These are phyloP conservation scores for Croton setiger DNA, from an alignment of 441 rosid species.

Conservation along the genomic window DNA sequence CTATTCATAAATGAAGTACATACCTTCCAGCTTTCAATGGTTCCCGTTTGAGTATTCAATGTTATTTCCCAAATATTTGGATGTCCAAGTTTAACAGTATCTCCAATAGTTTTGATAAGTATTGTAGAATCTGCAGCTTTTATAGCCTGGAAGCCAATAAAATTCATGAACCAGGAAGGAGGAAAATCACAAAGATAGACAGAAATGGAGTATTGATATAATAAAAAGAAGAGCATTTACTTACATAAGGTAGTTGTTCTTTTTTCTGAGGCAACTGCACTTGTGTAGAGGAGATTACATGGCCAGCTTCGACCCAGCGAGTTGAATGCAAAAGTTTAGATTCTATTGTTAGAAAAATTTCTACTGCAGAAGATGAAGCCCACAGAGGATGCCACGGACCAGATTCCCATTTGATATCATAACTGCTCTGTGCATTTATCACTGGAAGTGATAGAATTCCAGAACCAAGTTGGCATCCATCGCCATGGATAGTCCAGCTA, in stretches of 20 bases:
- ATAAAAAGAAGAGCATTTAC: constrained; percentile 19
- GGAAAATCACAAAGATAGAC: background rate
- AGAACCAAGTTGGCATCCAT: constrained; percentile 69
- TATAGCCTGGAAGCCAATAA: constrained; percentile 45
- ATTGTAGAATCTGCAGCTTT: constrained; percentile 40
- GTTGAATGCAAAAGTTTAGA: constrained; percentile 56
- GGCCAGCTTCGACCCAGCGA: constrained; percentile 83
- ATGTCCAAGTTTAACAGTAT: constrained; percentile 50
- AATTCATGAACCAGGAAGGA: constrained; percentile 14
- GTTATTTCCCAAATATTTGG: constrained; percentile 68
- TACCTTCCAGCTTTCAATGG: constrained; percentile 87
- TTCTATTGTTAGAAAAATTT: constrained; percentile 57
- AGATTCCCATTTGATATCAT: constrained; percentile 58
- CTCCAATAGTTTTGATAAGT: constrained; percentile 48
- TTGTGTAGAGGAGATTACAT: constrained; percentile 76
- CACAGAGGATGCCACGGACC: constrained; percentile 82
- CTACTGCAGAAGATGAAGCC: constrained; percentile 66
- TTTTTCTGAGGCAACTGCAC: constrained; percentile 62
- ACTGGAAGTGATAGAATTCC: constrained; percentile 61
- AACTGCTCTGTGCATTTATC: constrained; percentile 67
- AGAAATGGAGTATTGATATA: background rate
- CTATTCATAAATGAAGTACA: constrained; percentile 7
- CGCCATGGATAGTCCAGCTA: constrained; percentile 68
- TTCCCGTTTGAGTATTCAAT: constrained; percentile 56
- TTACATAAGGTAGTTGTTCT: constrained; percentile 61